Conservation (phyloP, 2,329 filamentous ascomycete genomes). For the Phaeosphaeriaceae sp. region DNA sequence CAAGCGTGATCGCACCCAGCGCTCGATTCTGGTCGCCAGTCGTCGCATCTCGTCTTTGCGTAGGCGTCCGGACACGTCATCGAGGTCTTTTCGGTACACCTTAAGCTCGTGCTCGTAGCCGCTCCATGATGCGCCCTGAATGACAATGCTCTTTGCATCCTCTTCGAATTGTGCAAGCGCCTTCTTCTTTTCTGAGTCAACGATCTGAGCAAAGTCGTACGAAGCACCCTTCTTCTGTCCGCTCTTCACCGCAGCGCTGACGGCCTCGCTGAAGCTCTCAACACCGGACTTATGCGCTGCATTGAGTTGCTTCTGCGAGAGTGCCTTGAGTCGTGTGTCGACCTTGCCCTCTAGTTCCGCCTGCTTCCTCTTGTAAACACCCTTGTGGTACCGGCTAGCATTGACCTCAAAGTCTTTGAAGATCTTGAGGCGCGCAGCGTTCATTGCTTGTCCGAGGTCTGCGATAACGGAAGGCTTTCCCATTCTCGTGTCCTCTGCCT, state of each 20-base stretch:
- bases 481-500: constrained; percentile 74
- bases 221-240: constrained; percentile 89
- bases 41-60: constrained; percentile 96
- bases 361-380: constrained; percentile 86
- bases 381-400: constrained; percentile 95
- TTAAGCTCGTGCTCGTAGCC: constrained; percentile 81
- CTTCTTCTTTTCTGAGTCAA: constrained; percentile 79
- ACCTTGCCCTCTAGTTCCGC: constrained; percentile 85
- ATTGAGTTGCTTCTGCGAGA: constrained; percentile 87
- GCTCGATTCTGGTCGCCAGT: constrained; percentile 86
- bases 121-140: constrained; percentile 85
- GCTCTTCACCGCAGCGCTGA: constrained; percentile 83
- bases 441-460: constrained; percentile 77
- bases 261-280: constrained; percentile 82
- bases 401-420: constrained; percentile 87
- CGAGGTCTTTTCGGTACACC: constrained; percentile 88
- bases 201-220: constrained; percentile 96
- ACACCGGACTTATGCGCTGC: constrained; percentile 91
- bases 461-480: constrained; percentile 77
- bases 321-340: constrained; percentile 82
- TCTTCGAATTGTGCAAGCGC: constrained; percentile 77
- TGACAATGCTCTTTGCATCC: constrained; percentile 75
- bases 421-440: constrained; percentile 72
- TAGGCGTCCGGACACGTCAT: constrained; percentile 83
- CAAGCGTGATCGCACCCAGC: constrained; percentile 89